A percentile compares a stretch with the other conserved stretches of the same genome.
Conservation (phyloP, 148 eudicot species). For the Pharnaceum exiguum region DNA sequence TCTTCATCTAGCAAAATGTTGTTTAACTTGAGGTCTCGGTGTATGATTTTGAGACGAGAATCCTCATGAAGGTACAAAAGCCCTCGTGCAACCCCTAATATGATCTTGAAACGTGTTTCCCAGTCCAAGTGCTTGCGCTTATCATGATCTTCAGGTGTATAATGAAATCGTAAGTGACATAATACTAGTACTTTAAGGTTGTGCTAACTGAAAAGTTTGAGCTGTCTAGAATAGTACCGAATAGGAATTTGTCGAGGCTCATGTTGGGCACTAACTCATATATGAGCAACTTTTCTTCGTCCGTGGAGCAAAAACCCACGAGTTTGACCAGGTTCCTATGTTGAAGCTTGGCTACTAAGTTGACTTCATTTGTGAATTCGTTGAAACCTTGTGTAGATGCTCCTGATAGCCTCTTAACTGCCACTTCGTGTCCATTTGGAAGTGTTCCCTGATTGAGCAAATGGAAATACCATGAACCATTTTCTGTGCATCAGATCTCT, state of each 20-base stretch:
- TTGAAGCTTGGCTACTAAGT: conserved; percentile 30
- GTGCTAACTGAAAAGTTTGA: not conserved
- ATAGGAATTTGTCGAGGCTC: conserved; percentile 20
- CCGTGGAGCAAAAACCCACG: conserved; percentile 24
- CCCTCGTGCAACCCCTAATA: conserved; percentile 26
- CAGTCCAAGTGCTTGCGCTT: conserved; percentile 1
- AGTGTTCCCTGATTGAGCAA: conserved; percentile 13
- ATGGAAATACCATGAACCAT: not conserved
- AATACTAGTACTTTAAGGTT: too few relatives aligned
- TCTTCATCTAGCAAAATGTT: conserved; percentile 25
- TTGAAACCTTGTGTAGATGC: conserved; percentile 16
- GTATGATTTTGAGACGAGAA: conserved; percentile 23
- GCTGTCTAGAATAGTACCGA: conserved; percentile 1
- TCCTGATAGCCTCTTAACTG: conserved; percentile 31
- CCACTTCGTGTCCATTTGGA: conserved; percentile 15
- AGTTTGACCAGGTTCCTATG: conserved; percentile 28
- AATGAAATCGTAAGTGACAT: not conserved
- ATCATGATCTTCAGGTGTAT: conserved; percentile 6
- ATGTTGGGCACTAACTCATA: conserved; percentile 23
- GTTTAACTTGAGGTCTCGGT: conserved; percentile 26
- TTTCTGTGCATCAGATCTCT: too few relatives aligned
- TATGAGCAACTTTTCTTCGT: conserved; percentile 25
- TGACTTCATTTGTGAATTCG: conserved; percentile 24
- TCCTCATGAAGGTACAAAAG: conserved; percentile 29
- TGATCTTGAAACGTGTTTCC: conserved; percentile 20